Percentiles rank a stretch among this genome's conserved stretches.
phyloP scores from a whole-genome alignment of 78 protist genomes.

The Tieghemostelium lacteum region DNA sequence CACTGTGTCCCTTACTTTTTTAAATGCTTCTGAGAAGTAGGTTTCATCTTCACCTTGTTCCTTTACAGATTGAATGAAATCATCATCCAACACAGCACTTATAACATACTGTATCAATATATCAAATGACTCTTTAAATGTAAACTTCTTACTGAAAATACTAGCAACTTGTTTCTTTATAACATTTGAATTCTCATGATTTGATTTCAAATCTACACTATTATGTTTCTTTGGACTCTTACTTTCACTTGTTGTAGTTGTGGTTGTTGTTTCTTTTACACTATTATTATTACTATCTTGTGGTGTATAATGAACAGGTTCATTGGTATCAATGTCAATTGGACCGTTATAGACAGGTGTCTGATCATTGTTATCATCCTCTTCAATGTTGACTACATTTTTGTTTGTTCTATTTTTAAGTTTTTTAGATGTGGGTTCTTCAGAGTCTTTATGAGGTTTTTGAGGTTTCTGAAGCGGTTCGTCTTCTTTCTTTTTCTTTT shows the following conservation, averaged over 20 bases:
- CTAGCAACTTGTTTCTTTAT: constrained; percentile 18
- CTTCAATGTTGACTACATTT: background rate
- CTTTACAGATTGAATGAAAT: constrained; percentile 17
- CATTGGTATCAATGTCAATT: background rate
- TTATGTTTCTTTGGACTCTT: background rate
- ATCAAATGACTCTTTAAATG: constrained; percentile 43
- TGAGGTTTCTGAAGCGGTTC: background rate
- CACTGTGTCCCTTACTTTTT: background rate
- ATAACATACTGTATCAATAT: constrained; percentile 45
- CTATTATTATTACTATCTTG: too few species aligned
- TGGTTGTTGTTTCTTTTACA: too few species aligned
- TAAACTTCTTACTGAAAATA: constrained; percentile 12
- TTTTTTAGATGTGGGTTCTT: too few species aligned
- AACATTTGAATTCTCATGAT: background rate
- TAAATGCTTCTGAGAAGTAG: constrained; percentile 24
- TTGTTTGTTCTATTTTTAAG: background rate
- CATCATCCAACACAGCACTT: constrained; percentile 48
- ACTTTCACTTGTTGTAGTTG: too few species aligned
- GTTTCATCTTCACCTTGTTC: constrained; percentile 1
- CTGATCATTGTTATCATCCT: background rate
- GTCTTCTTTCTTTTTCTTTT: background rate
- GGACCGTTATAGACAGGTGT: background rate
- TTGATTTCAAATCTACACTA: background rate
- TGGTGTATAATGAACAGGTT: too few species aligned
- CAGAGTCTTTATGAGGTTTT: background rate